Evolutionary conservation across 139 green algal genomes (phyloP).

Genomic region (Closterium sp.): DNA sequence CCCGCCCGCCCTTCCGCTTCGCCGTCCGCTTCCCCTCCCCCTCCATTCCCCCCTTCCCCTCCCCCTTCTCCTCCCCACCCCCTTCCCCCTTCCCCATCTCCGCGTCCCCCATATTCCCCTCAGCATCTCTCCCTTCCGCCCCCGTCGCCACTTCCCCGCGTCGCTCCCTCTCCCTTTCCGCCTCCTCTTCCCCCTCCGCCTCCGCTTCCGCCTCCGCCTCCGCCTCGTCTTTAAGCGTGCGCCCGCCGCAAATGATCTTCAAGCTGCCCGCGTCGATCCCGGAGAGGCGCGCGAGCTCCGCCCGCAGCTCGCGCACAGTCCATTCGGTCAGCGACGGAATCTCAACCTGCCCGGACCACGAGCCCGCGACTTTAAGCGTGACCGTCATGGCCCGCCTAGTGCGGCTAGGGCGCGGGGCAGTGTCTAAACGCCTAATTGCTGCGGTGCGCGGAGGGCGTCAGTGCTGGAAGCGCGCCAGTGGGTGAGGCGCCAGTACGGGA

Average conservation of each 20-base stretch:
- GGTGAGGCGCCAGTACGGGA: background rate
- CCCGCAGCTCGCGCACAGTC: background rate
- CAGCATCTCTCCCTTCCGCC: background rate
- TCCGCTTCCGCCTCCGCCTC: background rate
- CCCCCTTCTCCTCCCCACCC: background rate
- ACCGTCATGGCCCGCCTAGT: background rate
- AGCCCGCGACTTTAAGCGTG: constrained; percentile 1
- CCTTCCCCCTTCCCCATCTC: too few species aligned
- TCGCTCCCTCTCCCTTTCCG: background rate
- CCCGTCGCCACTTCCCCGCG: background rate
- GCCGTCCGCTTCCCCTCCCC: background rate
- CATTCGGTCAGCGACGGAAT: constrained; percentile 11
- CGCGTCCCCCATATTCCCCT: background rate
- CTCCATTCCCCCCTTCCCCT: background rate
- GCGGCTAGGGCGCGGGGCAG: too few species aligned
- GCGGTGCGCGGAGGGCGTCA: background rate
- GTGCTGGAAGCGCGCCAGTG: background rate
- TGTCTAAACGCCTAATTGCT: too few species aligned
- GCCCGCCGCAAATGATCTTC: constrained; percentile 20
- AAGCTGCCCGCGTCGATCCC: background rate
- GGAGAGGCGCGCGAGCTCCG: background rate
- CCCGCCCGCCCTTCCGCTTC: background rate
- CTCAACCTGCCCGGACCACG: constrained; percentile 3
- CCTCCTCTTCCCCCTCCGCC: background rate
- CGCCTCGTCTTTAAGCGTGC: constrained; percentile 4